A percentile compares a stretch with the other conserved stretches of the same genome.
Evolutionary conservation across 352 stramenopile species (phyloP).

Genomic region (Pythium biforme): DNA sequence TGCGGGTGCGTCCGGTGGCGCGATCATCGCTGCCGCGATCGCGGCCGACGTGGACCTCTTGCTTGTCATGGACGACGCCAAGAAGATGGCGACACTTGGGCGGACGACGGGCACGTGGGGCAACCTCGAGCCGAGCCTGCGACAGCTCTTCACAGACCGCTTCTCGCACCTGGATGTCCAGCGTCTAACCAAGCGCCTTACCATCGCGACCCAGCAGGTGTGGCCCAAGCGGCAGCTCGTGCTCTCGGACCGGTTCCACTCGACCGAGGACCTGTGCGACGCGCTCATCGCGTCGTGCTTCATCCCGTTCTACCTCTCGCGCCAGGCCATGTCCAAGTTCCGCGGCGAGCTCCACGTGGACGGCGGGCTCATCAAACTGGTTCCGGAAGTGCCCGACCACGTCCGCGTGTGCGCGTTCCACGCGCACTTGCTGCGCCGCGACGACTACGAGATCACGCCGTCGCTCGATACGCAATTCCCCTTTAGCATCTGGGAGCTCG

Average conservation of each 20-base stretch:
- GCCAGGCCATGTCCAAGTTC: conserved; percentile 47
- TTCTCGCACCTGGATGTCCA: conserved; percentile 50
- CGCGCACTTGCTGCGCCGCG: conserved; percentile 41
- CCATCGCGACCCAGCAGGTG: conserved; percentile 66
- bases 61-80: conserved; percentile 61
- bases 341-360: conserved; percentile 70
- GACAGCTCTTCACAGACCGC: conserved; percentile 46
- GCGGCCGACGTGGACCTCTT: conserved; percentile 49
- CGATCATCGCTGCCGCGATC: conserved; percentile 62
- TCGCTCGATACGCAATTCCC: conserved; percentile 62
- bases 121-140: conserved; percentile 64
- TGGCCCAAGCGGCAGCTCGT: conserved; percentile 59
- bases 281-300: conserved; percentile 73
- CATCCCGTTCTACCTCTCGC: conserved; percentile 75
- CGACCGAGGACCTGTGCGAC: conserved; percentile 56
- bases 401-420: conserved; percentile 75
- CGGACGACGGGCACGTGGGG: conserved; percentile 53
- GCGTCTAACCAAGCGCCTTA: conserved; percentile 45
- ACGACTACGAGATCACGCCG: conserved; percentile 78
- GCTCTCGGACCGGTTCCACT: conserved; percentile 57
- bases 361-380: conserved; percentile 62
- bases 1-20: conserved; percentile 68
- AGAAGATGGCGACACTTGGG: conserved; percentile 54
- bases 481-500: conserved; percentile 53
- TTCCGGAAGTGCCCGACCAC: conserved; percentile 65